Evolutionary conservation across 1,139 yeast species (phyloP), one percentile per base, ranked within the genome.

Genomic region (Sugiyamaella sp.): DNA sequence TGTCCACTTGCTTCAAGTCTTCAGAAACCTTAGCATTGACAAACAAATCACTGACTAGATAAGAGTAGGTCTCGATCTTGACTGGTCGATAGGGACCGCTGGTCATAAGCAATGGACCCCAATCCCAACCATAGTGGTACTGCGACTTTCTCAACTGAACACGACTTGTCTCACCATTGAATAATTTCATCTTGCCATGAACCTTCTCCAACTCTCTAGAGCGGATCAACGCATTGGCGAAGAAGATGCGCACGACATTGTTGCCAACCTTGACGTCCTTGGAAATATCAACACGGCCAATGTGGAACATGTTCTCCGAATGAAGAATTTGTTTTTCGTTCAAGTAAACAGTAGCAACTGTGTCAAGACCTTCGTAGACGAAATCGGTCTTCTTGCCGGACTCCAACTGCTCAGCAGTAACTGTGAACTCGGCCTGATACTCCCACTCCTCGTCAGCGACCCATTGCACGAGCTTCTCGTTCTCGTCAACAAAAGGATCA

Each of bases 81-180:
- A 78, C 70, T 0, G 79, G 80, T 54, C 69, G 69, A 60, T 69
- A 77, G 9, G 80, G 79, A 4, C 82, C 82, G 63, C 79, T 75
- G 14, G 79, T 72, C 62, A 77, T 67, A 47, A 78, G 62, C 1
- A 70, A 63, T 5, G 82, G 83, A 39, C 82, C 82, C 84, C 84
- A 80, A 63, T 80, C 84, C 84, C 84, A 80, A 2, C 84, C 84
- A 62, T 71, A 80, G 56, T 79, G 82, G 60, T 78, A 79, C 61
- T 78, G 83, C 0, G 83, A 80, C 61, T 80, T 80, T 57, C 84
- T 67, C 8, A 75, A 73, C 53, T 76, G 73, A 42, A 76, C 65
- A 41, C 83, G 66, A 39, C 71, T 63, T 5, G 72, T 52, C 45
- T 76, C 80, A 2, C 80, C 81, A 60, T 75, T 77, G 71, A 57